Percentiles rank a stretch among this genome's conserved stretches.
Conservation (phyloP, 2,329 filamentous ascomycete species). For the Phaeosphaeria sp. region DNA sequence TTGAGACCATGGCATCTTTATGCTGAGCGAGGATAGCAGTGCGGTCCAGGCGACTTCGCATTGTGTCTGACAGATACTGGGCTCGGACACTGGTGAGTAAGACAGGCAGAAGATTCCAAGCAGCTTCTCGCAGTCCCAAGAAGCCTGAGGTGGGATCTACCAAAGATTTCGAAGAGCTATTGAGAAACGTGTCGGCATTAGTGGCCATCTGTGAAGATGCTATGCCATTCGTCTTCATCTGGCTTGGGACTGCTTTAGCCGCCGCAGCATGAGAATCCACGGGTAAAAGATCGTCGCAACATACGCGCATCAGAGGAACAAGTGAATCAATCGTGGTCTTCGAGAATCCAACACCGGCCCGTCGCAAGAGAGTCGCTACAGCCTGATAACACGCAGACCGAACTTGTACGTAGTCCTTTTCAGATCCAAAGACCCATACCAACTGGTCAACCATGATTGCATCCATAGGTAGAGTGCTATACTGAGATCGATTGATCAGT, state of each 20-base stretch:
- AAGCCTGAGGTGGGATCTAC: constrained; percentile 46
- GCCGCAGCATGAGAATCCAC: constrained; percentile 41
- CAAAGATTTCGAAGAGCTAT: constrained; percentile 47
- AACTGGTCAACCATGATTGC: constrained; percentile 74
- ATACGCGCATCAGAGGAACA: constrained; percentile 67
- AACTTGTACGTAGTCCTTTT: constrained; percentile 59
- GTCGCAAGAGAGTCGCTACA: constrained; percentile 63
- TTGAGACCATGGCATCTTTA: constrained; percentile 78
- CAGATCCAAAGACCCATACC: constrained; percentile 70
- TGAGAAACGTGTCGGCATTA: constrained; percentile 78
- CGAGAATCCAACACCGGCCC: constrained; percentile 70
- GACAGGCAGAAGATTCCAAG: constrained; percentile 66
- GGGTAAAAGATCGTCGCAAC: constrained; percentile 76
- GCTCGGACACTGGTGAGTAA: constrained; percentile 71
- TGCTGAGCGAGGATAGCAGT: constrained; percentile 76
- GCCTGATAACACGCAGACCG: constrained; percentile 68
- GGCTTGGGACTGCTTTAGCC: constrained; percentile 46
- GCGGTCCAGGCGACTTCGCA: constrained; percentile 79
- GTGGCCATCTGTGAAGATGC: constrained; percentile 49
- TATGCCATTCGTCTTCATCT: constrained; percentile 51
- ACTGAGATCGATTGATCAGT: constrained; percentile 65
- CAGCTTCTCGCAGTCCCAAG: constrained; percentile 61
- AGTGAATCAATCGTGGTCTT: constrained; percentile 72
- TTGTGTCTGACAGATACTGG: constrained; percentile 70
- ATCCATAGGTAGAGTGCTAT: constrained; percentile 65